These are phyloP conservation scores for Chamaenerion angustifolium DNA, from an alignment of 345 rosid species.

Conservation along the genomic window DNA sequence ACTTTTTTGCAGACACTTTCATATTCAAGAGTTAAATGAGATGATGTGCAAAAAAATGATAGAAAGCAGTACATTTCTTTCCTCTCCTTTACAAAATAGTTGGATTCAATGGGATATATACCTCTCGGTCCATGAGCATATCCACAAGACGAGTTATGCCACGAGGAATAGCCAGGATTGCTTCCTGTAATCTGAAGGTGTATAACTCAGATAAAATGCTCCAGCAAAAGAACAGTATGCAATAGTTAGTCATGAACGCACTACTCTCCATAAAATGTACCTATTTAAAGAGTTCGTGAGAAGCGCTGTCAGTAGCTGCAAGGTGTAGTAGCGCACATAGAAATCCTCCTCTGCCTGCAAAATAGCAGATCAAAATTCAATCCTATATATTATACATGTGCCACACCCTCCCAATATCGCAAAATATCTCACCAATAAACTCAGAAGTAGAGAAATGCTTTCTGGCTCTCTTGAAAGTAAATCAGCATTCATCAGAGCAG, in stretches of 20 bases:
- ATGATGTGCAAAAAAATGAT: no score
- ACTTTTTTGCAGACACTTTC: no score
- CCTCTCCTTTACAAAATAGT: not conserved
- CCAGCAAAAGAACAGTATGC: slow-evolving; percentile 11
- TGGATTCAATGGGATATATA: slow-evolving; percentile 10
- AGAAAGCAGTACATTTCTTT: no score
- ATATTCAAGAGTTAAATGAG: no score
- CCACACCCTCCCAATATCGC: not conserved
- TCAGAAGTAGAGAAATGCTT: slow-evolving; percentile 78
- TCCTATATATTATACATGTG: slow-evolving; percentile 3
- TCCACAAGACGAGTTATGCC: slow-evolving; percentile 98
- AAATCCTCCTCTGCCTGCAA: slow-evolving; percentile 91
- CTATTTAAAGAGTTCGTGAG: slow-evolving; percentile 81
- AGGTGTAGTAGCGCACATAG: slow-evolving; percentile 86
- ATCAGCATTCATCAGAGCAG: slow-evolving; percentile 94
- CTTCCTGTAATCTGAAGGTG: slow-evolving; percentile 94
- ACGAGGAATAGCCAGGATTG: slow-evolving; percentile 88
- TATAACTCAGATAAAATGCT: slow-evolving; percentile 22
- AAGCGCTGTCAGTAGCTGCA: slow-evolving; percentile 90
- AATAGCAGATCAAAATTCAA: not conserved
- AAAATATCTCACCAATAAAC: slow-evolving; percentile 63
- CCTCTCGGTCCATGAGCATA: slow-evolving; percentile 99
- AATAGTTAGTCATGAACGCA: not conserved
- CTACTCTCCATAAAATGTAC: slow-evolving; percentile 22
- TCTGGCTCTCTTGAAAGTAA: slow-evolving; percentile 87